Conservation (phyloP, 2,329 filamentous ascomycete genomes). For the Mariannaea elegans region DNA sequence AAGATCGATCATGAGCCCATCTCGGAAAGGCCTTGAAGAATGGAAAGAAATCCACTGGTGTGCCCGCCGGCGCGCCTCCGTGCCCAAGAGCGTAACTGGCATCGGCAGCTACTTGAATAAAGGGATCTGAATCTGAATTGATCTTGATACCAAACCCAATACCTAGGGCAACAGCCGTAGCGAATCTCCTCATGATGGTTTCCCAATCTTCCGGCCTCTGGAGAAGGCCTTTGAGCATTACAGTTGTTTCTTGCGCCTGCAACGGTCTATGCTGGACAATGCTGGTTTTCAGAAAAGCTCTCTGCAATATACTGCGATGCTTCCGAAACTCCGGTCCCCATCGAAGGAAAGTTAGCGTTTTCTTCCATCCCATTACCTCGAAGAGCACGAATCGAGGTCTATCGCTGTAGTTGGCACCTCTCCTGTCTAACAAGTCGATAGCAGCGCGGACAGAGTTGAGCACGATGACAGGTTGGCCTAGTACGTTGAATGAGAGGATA, state of each 20-base stretch:
- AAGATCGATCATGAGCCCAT: slow-evolving; percentile 44
- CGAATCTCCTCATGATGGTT: slow-evolving; percentile 47
- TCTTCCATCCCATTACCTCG: slow-evolving; percentile 56
- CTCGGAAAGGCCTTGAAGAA: slow-evolving; percentile 52
- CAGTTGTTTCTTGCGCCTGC: slow-evolving; percentile 46
- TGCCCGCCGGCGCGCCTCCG: slow-evolving; percentile 43
- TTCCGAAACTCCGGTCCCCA: slow-evolving; percentile 53
- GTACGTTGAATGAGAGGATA: slow-evolving; percentile 44
- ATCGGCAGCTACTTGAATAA: slow-evolving; percentile 49
- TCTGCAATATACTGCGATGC: slow-evolving; percentile 55
- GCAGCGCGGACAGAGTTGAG: slow-evolving; percentile 55
- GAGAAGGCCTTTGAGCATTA: slow-evolving; percentile 44
- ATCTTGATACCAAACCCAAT: slow-evolving; percentile 56
- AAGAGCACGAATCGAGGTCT: slow-evolving; percentile 55
- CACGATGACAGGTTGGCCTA: slow-evolving; percentile 50
- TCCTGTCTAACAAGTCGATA: slow-evolving; percentile 54
- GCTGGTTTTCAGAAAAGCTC: slow-evolving; percentile 51
- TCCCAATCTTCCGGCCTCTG: slow-evolving; percentile 48
- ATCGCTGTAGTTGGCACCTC: slow-evolving; percentile 55
- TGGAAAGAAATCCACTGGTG: slow-evolving; percentile 59
- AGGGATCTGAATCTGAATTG: slow-evolving; percentile 48
- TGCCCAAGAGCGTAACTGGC: slow-evolving; percentile 42
- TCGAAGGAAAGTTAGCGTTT: slow-evolving; percentile 55
- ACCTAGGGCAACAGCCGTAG: slow-evolving; percentile 51
- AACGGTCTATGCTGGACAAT: slow-evolving; percentile 46